A percentile compares a stretch with the other conserved stretches of the same genome.
phyloP scores from a whole-genome alignment of 2,329 filamentous ascomycete genomes.

The Diaporthe citriasiana region DNA sequence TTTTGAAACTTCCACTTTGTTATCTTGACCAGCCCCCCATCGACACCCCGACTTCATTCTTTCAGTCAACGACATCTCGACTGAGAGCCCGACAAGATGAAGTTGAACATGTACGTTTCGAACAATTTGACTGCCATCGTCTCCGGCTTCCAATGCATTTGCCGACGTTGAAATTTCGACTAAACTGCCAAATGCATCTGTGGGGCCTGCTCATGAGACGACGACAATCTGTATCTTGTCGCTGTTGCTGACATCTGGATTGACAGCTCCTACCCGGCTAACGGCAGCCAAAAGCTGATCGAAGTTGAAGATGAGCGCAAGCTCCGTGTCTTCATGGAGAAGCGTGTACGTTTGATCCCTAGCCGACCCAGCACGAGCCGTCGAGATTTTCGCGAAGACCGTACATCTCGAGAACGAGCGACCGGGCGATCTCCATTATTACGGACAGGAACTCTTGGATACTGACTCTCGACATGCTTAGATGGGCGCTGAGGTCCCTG shows the following conservation, averaged over 20 bases:
- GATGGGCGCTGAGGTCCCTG: slow-evolving; percentile 93
- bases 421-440: not conserved
- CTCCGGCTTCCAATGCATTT: not conserved
- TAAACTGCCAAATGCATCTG: not conserved
- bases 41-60: slow-evolving; percentile 49
- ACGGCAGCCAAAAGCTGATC: slow-evolving; percentile 99
- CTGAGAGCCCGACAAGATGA: slow-evolving; percentile 72
- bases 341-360: slow-evolving; percentile 76
- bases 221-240: slow-evolving; percentile 16
- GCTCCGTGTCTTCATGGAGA: slow-evolving; percentile 98
- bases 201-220: slow-evolving; percentile 25
- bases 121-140: not conserved
- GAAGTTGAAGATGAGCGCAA: slow-evolving; percentile 99
- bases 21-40: slow-evolving; percentile 39
- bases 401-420: not conserved
- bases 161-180: not conserved
- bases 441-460: not conserved
- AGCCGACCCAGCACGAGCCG: slow-evolving; percentile 47
- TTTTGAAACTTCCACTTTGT: slow-evolving; percentile 36
- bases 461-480: slow-evolving; percentile 54
- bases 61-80: slow-evolving; percentile 48
- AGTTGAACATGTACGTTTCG: slow-evolving; percentile 52
- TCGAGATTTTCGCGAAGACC: slow-evolving; percentile 50
- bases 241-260: slow-evolving; percentile 31
- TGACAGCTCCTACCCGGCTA: slow-evolving; percentile 89